phyloP scores from a whole-genome alignment of 768 basidiomycete species.

The Boletales sp. region DNA sequence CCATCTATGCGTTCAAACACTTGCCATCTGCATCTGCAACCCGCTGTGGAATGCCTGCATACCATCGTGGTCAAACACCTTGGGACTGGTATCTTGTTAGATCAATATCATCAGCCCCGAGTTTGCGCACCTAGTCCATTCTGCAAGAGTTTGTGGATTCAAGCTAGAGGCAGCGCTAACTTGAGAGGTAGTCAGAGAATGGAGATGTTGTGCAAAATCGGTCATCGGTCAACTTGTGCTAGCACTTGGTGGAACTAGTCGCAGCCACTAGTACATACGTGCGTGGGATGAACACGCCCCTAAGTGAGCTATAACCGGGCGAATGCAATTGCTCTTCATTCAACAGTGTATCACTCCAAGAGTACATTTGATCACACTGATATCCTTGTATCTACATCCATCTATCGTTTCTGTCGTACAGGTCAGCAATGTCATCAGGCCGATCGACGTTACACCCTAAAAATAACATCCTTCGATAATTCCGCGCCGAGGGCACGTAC shows the following conservation, averaged over 20 bases:
- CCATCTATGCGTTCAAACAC: conserved; percentile 12
- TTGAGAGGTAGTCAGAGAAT: conserved; percentile 16
- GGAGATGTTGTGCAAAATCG: conserved; percentile 22
- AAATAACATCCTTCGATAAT: conserved; percentile 39
- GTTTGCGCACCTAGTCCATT: conserved; percentile 24
- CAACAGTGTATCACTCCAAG: neutral
- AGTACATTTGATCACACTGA: no score
- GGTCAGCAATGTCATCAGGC: no score
- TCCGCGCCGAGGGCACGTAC: conserved; percentile 43
- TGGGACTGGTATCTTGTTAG: conserved; percentile 18
- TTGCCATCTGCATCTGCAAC: conserved; percentile 3
- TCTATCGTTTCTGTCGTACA: no score
- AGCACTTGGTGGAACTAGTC: no score
- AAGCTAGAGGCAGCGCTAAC: conserved; percentile 4
- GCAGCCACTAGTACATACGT: no score
- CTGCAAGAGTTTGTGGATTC: conserved; percentile 14
- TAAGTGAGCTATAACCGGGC: no score
- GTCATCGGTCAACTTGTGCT: conserved; percentile 10
- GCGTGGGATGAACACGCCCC: no score
- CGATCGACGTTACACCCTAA: conserved; percentile 21
- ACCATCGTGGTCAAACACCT: conserved; percentile 14
- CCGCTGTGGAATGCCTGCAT: neutral
- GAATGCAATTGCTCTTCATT: neutral
- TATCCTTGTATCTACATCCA: no score
- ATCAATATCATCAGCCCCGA: conserved; percentile 3